These are phyloP conservation scores for Daldinia loculata DNA, from an alignment of 495 filamentous ascomycete species.

Conservation along the genomic window DNA sequence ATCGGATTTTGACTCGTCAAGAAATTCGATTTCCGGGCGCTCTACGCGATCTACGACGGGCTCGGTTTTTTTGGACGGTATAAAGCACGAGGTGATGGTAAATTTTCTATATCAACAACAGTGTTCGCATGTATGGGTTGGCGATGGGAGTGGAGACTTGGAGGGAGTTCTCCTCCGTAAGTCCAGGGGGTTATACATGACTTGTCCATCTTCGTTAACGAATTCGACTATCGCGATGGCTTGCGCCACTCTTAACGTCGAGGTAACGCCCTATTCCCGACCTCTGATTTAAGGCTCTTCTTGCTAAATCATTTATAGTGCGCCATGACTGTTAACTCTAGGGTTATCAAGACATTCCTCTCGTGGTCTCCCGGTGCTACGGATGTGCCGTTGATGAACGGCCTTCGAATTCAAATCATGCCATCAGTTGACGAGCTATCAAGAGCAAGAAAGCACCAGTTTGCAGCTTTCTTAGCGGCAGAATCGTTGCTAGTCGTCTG, in stretches of 20 bases:
- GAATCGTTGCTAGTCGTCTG: constrained; percentile 75
- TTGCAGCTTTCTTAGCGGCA: constrained; percentile 76
- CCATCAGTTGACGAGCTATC: constrained; percentile 73
- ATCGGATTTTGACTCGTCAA: constrained; percentile 56
- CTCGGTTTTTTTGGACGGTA: constrained; percentile 72
- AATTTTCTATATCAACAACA: constrained; percentile 84
- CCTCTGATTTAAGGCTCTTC: not conserved
- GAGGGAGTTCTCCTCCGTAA: constrained; percentile 79
- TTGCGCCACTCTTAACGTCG: constrained; percentile 72
- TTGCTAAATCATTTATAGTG: constrained; percentile 54
- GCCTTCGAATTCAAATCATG: constrained; percentile 75
- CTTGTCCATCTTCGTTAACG: constrained; percentile 69
- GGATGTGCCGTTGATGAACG: constrained; percentile 78
- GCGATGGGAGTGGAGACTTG: constrained; percentile 67
- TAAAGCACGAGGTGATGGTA: constrained; percentile 86
- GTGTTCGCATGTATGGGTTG: constrained; percentile 74
- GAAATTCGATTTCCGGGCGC: constrained; percentile 59
- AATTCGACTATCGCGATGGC: constrained; percentile 67
- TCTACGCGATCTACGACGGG: constrained; percentile 57
- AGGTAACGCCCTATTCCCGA: constrained; percentile 54
- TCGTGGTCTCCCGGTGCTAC: constrained; percentile 73
- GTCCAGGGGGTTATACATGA: constrained; percentile 69
- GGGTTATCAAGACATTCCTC: constrained; percentile 78
- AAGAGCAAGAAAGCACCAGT: constrained; percentile 75
- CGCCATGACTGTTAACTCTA: constrained; percentile 82